Evolutionary conservation across 208 protist genomes (phyloP).

Genomic region (Trypanosoma congolense): DNA sequence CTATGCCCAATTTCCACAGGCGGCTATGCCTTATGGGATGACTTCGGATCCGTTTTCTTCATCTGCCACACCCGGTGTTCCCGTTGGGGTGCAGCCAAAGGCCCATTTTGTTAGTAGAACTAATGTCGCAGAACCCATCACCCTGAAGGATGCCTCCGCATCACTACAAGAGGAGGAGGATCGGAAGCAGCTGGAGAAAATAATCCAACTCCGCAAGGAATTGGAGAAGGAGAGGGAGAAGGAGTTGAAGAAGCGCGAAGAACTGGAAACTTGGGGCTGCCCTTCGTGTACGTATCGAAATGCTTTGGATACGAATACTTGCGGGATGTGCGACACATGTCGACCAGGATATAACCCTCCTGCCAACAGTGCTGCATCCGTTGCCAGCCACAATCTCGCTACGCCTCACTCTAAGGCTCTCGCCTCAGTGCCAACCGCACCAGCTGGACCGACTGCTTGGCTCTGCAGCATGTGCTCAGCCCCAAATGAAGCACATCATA

Average conservation of each 20-base stretch:
- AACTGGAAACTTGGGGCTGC: slow-evolving; percentile 74
- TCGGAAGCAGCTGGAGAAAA: slow-evolving; percentile 69
- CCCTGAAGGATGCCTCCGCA: not conserved
- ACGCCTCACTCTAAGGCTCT: slow-evolving; percentile 1
- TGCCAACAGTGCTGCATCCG: not conserved
- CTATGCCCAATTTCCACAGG: no score
- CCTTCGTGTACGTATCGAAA: slow-evolving; percentile 74
- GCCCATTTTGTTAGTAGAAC: not conserved
- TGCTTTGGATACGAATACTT: slow-evolving; percentile 32
- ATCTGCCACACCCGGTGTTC: not conserved
- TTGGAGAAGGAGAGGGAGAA: slow-evolving; percentile 70
- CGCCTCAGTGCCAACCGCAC: not conserved
- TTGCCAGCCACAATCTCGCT: slow-evolving; percentile 4
- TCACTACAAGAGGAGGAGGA: slow-evolving; percentile 65
- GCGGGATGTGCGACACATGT: slow-evolving; percentile 61
- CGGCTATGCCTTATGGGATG: no score
- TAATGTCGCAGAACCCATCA: slow-evolving; percentile 1
- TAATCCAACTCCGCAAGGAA: slow-evolving; percentile 74
- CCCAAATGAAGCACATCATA: slow-evolving; percentile 39
- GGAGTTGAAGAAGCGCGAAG: slow-evolving; percentile 59
- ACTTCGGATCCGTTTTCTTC: not conserved
- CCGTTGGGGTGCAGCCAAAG: not conserved
- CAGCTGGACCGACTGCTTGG: slow-evolving; percentile 41
- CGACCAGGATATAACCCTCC: slow-evolving; percentile 45
- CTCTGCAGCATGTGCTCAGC: slow-evolving; percentile 61